phyloP scores from a whole-genome alignment of 2,329 filamentous ascomycete species.

The Penicillium janthinellum region DNA sequence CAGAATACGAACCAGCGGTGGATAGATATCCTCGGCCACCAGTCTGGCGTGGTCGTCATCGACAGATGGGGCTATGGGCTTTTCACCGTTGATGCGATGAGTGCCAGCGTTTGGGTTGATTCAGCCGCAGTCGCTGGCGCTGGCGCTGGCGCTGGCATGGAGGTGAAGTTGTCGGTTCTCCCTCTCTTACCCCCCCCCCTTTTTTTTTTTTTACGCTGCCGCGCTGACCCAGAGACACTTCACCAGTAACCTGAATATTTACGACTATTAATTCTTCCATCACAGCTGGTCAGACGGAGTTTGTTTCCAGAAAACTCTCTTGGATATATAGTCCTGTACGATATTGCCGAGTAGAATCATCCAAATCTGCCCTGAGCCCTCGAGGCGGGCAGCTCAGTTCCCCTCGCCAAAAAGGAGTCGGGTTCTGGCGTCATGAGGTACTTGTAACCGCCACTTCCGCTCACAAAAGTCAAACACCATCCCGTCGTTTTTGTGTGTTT shows the following conservation, averaged over 20 bases:
- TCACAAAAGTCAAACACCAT: not conserved
- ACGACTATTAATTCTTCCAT: slow-evolving; percentile 8
- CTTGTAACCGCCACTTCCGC: slow-evolving; percentile 1
- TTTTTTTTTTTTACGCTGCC: not conserved
- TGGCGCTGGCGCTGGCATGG: slow-evolving; percentile 1
- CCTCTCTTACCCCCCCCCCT: not conserved
- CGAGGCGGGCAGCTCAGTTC: not conserved
- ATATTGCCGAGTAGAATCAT: not conserved
- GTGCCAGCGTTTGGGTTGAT: slow-evolving; percentile 65
- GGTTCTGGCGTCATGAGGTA: not conserved
- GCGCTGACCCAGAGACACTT: not conserved
- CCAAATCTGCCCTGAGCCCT: not conserved
- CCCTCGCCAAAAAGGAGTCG: too few species aligned
- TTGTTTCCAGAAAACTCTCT: not conserved
- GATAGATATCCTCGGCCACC: slow-evolving; percentile 63
- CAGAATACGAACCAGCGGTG: slow-evolving; percentile 61
- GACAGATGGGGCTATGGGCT: slow-evolving; percentile 60
- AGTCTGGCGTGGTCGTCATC: slow-evolving; percentile 57
- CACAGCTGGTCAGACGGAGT: not conserved
- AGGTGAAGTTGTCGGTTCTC: slow-evolving; percentile 16
- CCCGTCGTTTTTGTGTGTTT: not conserved
- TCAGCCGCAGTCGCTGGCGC: slow-evolving; percentile 43
- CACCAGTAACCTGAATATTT: slow-evolving; percentile 16
- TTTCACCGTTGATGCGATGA: slow-evolving; percentile 57
- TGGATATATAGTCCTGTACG: not conserved